Percentiles rank a stretch among this genome's conserved stretches.
Evolutionary conservation across 345 rosid species (phyloP).

Genomic region (Salix brachista): DNA sequence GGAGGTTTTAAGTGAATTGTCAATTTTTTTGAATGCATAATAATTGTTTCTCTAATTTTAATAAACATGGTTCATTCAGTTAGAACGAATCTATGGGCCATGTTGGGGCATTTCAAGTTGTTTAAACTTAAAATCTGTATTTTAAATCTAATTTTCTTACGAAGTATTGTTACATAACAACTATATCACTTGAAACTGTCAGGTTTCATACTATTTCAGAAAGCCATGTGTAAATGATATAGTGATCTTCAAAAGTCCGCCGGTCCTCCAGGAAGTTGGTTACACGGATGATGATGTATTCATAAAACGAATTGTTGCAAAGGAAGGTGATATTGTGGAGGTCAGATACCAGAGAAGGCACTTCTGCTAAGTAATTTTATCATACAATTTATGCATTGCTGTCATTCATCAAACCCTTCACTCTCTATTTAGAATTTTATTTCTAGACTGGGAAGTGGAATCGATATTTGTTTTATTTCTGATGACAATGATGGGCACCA

Average conservation of each 20-base stretch:
- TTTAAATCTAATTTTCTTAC: neutral
- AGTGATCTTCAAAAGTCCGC: constrained; percentile 91
- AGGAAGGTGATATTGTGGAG: constrained; percentile 95
- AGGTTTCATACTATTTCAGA: constrained; percentile 84
- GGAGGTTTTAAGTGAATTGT: neutral
- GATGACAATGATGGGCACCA: neutral
- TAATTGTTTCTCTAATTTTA: neutral
- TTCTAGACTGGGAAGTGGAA: neutral
- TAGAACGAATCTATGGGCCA: neutral
- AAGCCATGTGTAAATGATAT: constrained; percentile 93
- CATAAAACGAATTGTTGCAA: constrained; percentile 81
- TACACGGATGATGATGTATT: constrained; percentile 91
- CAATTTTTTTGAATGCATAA: neutral
- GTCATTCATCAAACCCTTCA: neutral
- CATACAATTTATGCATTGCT: neutral
- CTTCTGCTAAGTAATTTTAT: neutral
- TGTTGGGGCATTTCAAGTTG: neutral
- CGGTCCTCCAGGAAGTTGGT: constrained; percentile 91
- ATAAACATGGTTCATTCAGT: neutral
- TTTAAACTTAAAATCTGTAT: neutral
- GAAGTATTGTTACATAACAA: neutral
- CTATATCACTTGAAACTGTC: constrained; percentile 18
- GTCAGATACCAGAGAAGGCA: constrained; percentile 29
- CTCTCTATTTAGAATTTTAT: neutral
- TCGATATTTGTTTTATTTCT: neutral